Conservation (phyloP, 306 rosid genomes). For the Acacia crassicarpa region DNA sequence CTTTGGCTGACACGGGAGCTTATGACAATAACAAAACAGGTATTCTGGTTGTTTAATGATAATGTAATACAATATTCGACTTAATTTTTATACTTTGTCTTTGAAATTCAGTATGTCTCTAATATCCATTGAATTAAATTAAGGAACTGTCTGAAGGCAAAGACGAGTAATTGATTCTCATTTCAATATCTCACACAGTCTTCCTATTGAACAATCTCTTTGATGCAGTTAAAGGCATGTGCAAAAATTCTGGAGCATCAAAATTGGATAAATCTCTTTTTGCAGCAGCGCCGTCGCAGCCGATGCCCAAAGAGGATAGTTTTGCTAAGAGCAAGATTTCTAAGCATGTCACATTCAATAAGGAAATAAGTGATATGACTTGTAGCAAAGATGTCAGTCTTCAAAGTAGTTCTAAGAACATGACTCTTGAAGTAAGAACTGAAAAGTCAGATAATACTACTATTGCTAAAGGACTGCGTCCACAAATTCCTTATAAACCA, state of each 20-base stretch:
- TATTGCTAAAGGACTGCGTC: slow-evolving; percentile 39
- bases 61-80: slow-evolving; percentile 6
- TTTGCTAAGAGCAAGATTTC: slow-evolving; percentile 31
- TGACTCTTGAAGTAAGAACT: slow-evolving; percentile 50
- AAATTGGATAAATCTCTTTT: slow-evolving; percentile 89
- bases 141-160: no score
- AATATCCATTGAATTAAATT: no score
- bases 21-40: slow-evolving; percentile 56
- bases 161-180: no score
- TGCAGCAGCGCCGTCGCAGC: slow-evolving; percentile 61
- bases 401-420: slow-evolving; percentile 48
- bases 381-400: slow-evolving; percentile 43
- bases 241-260: slow-evolving; percentile 81
- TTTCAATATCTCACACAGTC: no score
- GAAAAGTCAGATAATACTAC: slow-evolving; percentile 50
- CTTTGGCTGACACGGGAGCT: slow-evolving; percentile 33
- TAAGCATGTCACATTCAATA: slow-evolving; percentile 26
- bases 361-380: slow-evolving; percentile 34
- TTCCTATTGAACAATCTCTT: slow-evolving; percentile 60
- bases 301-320: slow-evolving; percentile 53
- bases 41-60: slow-evolving; percentile 36
- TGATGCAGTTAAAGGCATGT: slow-evolving; percentile 87
- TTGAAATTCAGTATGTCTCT: no score
- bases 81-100: background rate
- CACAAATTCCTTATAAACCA: slow-evolving; percentile 53